Base-by-base conservation (phyloP, 2,329 filamentous ascomycete genomes). In the Colletotrichum lentis region DNA sequence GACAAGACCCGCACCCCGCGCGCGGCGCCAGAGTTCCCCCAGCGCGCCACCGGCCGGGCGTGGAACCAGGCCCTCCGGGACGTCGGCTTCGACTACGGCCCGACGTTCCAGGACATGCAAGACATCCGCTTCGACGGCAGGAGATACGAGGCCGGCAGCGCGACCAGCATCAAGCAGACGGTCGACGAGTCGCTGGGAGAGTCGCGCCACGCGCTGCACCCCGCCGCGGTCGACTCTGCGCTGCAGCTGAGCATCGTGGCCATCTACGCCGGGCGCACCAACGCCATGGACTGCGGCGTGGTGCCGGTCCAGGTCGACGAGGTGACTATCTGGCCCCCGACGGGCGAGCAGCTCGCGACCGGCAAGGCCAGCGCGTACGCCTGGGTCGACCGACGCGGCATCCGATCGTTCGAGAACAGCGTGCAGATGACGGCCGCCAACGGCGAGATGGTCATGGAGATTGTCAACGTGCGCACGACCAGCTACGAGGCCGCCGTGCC, bases 81-180 rank as follows among this genome's bases (percentile, higher is more conserved):
- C 1, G 77, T 80, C 3, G 81, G 80, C 1, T 78, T 82, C 57
- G 66, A 76, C 44, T 83, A 80, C 64, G 80, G 79, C 4, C 73
- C 77, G 2, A 75, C 73, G 0, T 82, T 82, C 72, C 76, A 78
- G 63, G 73, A 73, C 39, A 76, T 79, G 71, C 69, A 72, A 16
- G 66, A 77, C 54, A 73, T 78, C 44, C 69, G 67, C 35, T 73
- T 73, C 52, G 71, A 78, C 50, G 72, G 73, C 16, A 72, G 72
- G 53, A 18, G 35, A 14, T 72, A 75, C 62, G 7, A 73, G 69
- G 70, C 67, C 65, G 53, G 7, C 71, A 44, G 74, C 70, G n/a
- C n/a, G n/a, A n/a, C n/a, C n/a, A n/a, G n/a, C n/a, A n/a, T n/a
- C 41, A 73, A 68, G 22, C 64, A 70, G 58, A 55, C 66, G 18